phyloP scores from a whole-genome alignment of 495 filamentous ascomycete genomes.

The Podospora pseudoanserina region DNA sequence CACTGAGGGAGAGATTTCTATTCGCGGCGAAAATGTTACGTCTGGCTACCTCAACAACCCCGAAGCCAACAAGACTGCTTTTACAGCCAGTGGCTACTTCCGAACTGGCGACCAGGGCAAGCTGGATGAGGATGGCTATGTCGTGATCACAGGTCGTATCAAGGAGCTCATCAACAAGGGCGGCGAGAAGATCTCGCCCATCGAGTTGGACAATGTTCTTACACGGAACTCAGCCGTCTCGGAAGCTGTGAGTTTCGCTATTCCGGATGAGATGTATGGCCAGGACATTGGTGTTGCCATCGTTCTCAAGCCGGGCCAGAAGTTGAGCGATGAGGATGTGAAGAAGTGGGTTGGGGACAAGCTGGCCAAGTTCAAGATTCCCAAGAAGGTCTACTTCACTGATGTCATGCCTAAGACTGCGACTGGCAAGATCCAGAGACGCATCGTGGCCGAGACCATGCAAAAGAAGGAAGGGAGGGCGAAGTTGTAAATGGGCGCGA shows the following conservation, averaged over 20 bases:
- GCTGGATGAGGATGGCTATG: slow-evolving; percentile 67
- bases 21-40: slow-evolving; percentile 75
- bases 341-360: slow-evolving; percentile 62
- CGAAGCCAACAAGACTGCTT: slow-evolving; percentile 64
- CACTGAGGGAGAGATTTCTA: slow-evolving; percentile 72
- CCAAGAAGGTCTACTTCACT: slow-evolving; percentile 77
- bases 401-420: slow-evolving; percentile 82
- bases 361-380: slow-evolving; percentile 79
- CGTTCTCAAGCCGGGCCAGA: slow-evolving; percentile 61
- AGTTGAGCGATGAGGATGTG: slow-evolving; percentile 53
- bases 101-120: slow-evolving; percentile 81
- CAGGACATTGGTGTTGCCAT: slow-evolving; percentile 77
- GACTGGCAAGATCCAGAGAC: slow-evolving; percentile 82
- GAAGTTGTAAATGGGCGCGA: slow-evolving; percentile 33
- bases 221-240: slow-evolving; percentile 62
- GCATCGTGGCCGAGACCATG: slow-evolving; percentile 78
- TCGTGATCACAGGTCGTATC: slow-evolving; percentile 74
- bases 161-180: slow-evolving; percentile 85
- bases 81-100: slow-evolving; percentile 64
- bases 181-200: slow-evolving; percentile 78
- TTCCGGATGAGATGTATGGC: slow-evolving; percentile 71
- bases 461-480: slow-evolving; percentile 49
- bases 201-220: slow-evolving; percentile 78
- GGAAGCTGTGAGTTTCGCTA: slow-evolving; percentile 78
- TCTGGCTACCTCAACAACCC: slow-evolving; percentile 79